Evolutionary conservation across 108 stramenopile genomes (phyloP).

Genomic region (Nitzschia sp.): DNA sequence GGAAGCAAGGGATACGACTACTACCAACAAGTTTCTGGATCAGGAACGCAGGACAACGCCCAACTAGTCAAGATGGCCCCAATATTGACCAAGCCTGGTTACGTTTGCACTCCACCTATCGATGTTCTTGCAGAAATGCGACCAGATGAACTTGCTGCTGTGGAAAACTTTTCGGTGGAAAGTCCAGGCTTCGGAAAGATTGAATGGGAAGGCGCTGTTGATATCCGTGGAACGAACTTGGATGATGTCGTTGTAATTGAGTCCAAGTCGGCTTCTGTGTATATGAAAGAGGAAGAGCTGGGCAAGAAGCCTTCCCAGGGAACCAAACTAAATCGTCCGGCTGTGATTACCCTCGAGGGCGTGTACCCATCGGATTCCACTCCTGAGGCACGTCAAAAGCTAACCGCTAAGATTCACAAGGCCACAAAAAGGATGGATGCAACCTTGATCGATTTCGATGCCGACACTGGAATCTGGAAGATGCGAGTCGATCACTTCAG

Average conservation of each 20-base stretch:
- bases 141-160: constrained; percentile 89
- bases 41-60: constrained; percentile 22
- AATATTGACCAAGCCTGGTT: constrained; percentile 76
- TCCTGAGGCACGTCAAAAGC: constrained; percentile 57
- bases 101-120: constrained; percentile 74
- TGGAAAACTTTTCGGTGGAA: constrained; percentile 70
- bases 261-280: constrained; percentile 81
- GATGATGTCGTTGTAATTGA: constrained; percentile 81
- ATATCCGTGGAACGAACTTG: constrained; percentile 83
- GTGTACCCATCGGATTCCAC: constrained; percentile 65
- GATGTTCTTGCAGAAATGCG: constrained; percentile 55
- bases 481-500: constrained; percentile 92
- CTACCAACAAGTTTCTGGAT: constrained; percentile 59
- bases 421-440: constrained; percentile 69
- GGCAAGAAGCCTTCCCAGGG: constrained; percentile 79
- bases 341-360: constrained; percentile 76
- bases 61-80: constrained; percentile 34
- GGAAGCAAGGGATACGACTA: constrained; percentile 50
- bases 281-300: constrained; percentile 72
- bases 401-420: constrained; percentile 55
- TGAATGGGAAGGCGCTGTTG: constrained; percentile 91
- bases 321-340: constrained; percentile 86
- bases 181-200: constrained; percentile 78
- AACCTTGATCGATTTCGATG: constrained; percentile 78
- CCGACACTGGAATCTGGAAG: constrained; percentile 77